Conservation (phyloP, 2,329 filamentous ascomycete species). For the Graphilbum fragrans region DNA sequence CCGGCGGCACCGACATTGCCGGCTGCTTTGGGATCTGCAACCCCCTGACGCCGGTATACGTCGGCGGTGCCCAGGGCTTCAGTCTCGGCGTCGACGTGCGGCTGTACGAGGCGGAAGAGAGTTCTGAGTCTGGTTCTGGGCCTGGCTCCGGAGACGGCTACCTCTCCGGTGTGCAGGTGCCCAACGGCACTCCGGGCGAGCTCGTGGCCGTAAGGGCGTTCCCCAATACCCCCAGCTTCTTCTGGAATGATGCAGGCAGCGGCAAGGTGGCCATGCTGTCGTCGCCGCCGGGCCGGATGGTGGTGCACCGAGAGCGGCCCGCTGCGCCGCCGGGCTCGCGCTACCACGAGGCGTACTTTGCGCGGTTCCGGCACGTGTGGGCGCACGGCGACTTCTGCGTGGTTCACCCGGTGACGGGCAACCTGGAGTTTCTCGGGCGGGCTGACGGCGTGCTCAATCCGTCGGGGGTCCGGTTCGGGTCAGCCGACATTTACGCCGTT, state of each 20-base stretch:
- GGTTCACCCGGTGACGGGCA: constrained; percentile 54
- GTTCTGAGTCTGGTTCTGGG: constrained; percentile 20
- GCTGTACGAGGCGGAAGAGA: constrained; percentile 51
- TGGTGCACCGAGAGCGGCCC: constrained; percentile 8
- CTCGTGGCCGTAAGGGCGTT: constrained; percentile 60
- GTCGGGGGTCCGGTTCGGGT: constrained; percentile 66
- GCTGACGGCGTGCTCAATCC: constrained; percentile 75
- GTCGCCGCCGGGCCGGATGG: constrained; percentile 7
- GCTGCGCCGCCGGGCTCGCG: constrained; percentile 37
- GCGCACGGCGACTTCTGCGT: constrained; percentile 73
- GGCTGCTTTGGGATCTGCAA: constrained; percentile 54
- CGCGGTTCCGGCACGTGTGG: constrained; percentile 57
- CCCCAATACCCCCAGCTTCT: constrained; percentile 60
- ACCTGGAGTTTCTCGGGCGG: constrained; percentile 54
- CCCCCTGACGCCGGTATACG: constrained; percentile 53
- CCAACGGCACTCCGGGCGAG: constrained; percentile 57
- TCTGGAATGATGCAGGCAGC: constrained; percentile 42
- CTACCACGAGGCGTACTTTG: constrained; percentile 50
- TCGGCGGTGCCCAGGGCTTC: constrained; percentile 39
- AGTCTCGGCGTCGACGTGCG: constrained; percentile 37
- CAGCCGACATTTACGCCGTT: constrained; percentile 67
- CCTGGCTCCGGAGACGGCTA: constrained; percentile 29
- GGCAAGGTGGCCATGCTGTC: constrained; percentile 5
- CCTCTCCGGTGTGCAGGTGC: constrained; percentile 27
- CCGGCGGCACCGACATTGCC: constrained; percentile 65